Conservation (phyloP, 1,139 yeast genomes). For the Yamadazyma triangularis region DNA sequence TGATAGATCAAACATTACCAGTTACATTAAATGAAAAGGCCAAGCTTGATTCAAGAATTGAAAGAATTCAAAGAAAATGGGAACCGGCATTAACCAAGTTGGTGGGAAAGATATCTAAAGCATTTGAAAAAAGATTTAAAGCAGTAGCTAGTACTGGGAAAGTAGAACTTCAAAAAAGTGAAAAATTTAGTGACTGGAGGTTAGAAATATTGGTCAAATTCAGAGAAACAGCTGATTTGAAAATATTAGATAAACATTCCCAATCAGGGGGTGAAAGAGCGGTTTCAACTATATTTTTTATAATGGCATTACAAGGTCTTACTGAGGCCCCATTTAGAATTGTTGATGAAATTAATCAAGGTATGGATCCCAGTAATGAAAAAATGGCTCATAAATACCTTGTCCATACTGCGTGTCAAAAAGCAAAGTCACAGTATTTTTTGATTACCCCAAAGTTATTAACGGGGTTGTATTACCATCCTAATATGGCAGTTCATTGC, state of each 20-base stretch:
- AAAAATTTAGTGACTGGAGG: slow-evolving; percentile 70
- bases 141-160: slow-evolving; percentile 84
- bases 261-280: slow-evolving; percentile 99
- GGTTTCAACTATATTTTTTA: slow-evolving; percentile 84
- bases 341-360: slow-evolving; percentile 98
- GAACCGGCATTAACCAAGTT: slow-evolving; percentile 52
- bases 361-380: slow-evolving; percentile 95
- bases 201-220: slow-evolving; percentile 82
- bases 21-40: slow-evolving; percentile 20
- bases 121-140: slow-evolving; percentile 63
- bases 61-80: slow-evolving; percentile 42
- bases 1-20: slow-evolving; percentile 32
- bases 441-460: slow-evolving; percentile 89
- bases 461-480: slow-evolving; percentile 73
- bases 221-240: slow-evolving; percentile 67
- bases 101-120: slow-evolving; percentile 50
- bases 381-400: slow-evolving; percentile 80
- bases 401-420: slow-evolving; percentile 78
- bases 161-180: slow-evolving; percentile 55
- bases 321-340: slow-evolving; percentile 90
- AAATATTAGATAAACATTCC: slow-evolving; percentile 72
- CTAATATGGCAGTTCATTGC: slow-evolving; percentile 82
- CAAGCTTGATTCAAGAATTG: slow-evolving; percentile 31
- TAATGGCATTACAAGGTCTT: slow-evolving; percentile 89
- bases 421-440: slow-evolving; percentile 69